These are phyloP conservation scores for Pouteria glomerata DNA, from an alignment of 148 eudicot species.

Conservation along the genomic window DNA sequence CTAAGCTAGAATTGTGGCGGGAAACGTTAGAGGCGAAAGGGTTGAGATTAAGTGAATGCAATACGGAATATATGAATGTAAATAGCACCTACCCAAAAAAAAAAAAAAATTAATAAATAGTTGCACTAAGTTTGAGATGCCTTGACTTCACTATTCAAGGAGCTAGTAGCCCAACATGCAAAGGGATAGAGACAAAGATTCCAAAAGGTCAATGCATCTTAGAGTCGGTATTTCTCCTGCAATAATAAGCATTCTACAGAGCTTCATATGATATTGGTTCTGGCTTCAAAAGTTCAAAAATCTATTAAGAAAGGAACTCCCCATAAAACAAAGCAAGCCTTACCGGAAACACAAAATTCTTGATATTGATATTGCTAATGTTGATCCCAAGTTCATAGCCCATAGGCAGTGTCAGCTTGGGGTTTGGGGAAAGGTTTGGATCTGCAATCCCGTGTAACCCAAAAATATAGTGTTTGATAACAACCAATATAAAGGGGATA, in stretches of 20 bases:
- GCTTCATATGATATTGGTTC: not conserved
- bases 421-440: no score
- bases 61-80: no score
- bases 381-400: not conserved
- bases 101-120: not conserved
- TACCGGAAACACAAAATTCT: not conserved
- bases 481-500: no score
- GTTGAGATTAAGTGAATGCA: no score
- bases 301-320: not conserved
- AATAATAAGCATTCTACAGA: not conserved
- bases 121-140: not conserved
- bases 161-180: not conserved
- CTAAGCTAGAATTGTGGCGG: no score
- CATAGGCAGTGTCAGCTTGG: no score
- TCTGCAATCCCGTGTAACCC: no score
- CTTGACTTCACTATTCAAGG: not conserved
- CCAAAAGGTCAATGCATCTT: not conserved
- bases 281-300: not conserved
- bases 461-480: no score
- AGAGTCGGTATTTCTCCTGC: not conserved
- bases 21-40: no score
- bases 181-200: not conserved
- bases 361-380: not conserved
- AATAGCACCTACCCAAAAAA: no score
- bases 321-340: slow-evolving; percentile 1